phyloP scores from a whole-genome alignment of 2,329 filamentous ascomycete species.

The Xylariaceae sp. region DNA sequence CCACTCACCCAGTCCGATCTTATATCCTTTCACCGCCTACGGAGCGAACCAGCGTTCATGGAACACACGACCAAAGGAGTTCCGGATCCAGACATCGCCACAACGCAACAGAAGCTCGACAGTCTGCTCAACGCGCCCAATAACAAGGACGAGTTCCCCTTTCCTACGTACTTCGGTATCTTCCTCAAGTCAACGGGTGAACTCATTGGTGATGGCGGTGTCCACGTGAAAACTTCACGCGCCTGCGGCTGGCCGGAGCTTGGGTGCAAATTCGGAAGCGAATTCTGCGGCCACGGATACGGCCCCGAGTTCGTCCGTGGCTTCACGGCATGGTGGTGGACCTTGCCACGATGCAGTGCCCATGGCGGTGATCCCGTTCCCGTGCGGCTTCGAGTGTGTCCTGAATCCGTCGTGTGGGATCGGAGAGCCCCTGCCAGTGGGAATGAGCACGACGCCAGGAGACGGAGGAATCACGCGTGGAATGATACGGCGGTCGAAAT shows the following conservation, averaged over 20 bases:
- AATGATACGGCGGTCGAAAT: background rate
- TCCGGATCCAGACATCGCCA: background rate
- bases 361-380: background rate
- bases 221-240: conserved; percentile 1
- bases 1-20: conserved; percentile 2
- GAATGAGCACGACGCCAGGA: background rate
- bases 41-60: conserved; percentile 3
- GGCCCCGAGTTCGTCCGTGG: conserved; percentile 12
- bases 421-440: background rate
- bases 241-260: conserved; percentile 10
- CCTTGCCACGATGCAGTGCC: background rate
- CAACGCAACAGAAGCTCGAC: conserved; percentile 6
- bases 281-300: conserved; percentile 8
- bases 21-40: background rate
- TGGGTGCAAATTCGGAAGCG: conserved; percentile 10
- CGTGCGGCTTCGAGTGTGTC: background rate
- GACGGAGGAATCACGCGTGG: background rate
- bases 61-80: conserved; percentile 1
- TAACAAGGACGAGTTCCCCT: background rate
- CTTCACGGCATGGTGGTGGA: conserved; percentile 13
- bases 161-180: conserved; percentile 8
- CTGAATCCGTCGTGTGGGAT: conserved; percentile 1
- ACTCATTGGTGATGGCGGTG: conserved; percentile 13
- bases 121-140: conserved; percentile 1
- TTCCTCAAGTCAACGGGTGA: conserved; percentile 9